Base-by-base conservation (phyloP, 805 yeast genomes). In the Candida maesae region DNA sequence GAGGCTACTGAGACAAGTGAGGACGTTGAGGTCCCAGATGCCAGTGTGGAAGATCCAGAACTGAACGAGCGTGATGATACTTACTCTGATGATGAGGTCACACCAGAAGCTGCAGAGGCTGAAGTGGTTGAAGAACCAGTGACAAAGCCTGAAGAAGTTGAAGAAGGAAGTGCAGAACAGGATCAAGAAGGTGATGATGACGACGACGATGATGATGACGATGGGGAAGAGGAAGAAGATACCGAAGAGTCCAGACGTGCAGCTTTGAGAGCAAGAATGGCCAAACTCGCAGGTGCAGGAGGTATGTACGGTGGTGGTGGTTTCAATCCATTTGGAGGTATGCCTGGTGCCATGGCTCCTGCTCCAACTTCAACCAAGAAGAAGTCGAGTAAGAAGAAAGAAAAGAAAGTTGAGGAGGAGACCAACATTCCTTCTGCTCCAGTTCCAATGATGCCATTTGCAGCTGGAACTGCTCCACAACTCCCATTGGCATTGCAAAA, bases 221-320 rank as follows among this genome's bases (percentile, higher is more conserved):
- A 67, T 0, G 78, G 68, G 2, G 78, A 71, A 3, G 78, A 69
- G 0, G 85, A 76, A 1, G 83, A 79, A 39, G 91, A 84, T 38
- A 84, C 78, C 32, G 95, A 85, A 56, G 93, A 84, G 47, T 70
- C 81, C 5, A 76, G 83, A 41, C 76, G 93, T 53, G 74, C 82
- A 35, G 86, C 82, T 6, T 68, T 91, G 39, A 81, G 95, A 16
- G 96, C 85, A 49, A 76, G 97, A 46, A 91, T 91, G 96, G 98
- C 99, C n/a, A 86, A 82, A 53, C 74, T 91, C 15, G 84, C 97
- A 1, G 95, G 96, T 16, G 80, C 79, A 12, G 79, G 80, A 63
- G 90, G 89, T 32, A 63, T 61, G 51, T 60, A 62, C 23, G 65
- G 63, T 20, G 65, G 63, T 20, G 68, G 64, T 5, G 56, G 57